A percentile compares a stretch with the other conserved stretches of the same genome.
Conservation (phyloP, 192 early-diverging fungal genomes). For the Coemansia sp. region DNA sequence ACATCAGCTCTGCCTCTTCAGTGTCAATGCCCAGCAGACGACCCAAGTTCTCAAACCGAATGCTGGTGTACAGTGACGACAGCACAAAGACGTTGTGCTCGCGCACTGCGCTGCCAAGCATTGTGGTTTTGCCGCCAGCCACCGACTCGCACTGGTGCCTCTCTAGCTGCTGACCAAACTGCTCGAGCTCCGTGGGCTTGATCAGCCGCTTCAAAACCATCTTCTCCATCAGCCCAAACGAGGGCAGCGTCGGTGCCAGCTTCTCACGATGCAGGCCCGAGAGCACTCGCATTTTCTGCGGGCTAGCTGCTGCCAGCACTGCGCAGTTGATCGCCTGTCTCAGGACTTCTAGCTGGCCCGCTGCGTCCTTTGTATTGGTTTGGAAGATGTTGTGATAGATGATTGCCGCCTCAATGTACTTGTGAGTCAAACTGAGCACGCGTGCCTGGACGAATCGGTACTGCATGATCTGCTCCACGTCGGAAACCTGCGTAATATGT, state of each 20-base stretch:
- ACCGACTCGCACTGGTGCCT: constrained; percentile 76
- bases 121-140: constrained; percentile 67
- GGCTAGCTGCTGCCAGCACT: constrained; percentile 87
- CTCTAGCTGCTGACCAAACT: constrained; percentile 71
- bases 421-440: constrained; percentile 79
- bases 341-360: constrained; percentile 59
- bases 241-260: constrained; percentile 72
- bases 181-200: constrained; percentile 71
- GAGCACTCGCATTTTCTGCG: constrained; percentile 80
- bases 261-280: constrained; percentile 92
- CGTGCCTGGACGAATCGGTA: constrained; percentile 83
- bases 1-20: constrained; percentile 82
- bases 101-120: constrained; percentile 88
- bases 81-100: constrained; percentile 92
- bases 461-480: constrained; percentile 57
- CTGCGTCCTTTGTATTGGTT: constrained; percentile 58
- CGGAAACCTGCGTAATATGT: constrained; percentile 57
- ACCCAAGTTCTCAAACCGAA: constrained; percentile 84
- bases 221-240: constrained; percentile 83
- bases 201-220: constrained; percentile 92
- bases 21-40: constrained; percentile 69
- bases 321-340: constrained; percentile 85
- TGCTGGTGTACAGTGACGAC: constrained; percentile 89
- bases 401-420: constrained; percentile 79
- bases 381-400: constrained; percentile 87